These are phyloP conservation scores for Xerophyta viscosa DNA, from an alignment of 106 monocot species.

Conservation along the genomic window DNA sequence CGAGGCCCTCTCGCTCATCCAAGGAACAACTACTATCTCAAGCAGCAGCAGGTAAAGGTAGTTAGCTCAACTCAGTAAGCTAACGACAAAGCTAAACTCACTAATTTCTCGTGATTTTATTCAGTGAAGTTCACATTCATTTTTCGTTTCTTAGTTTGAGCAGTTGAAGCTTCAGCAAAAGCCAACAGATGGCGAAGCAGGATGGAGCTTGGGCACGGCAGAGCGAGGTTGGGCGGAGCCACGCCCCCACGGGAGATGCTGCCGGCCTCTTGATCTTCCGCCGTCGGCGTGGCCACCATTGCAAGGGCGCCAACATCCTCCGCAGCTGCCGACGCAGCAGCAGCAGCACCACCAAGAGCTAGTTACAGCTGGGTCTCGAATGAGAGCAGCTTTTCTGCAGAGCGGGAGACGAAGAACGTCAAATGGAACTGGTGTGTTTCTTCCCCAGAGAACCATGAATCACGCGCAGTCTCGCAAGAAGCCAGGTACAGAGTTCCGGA, in stretches of 20 bases:
- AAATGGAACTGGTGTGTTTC: slow-evolving; percentile 33
- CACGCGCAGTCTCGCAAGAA: slow-evolving; percentile 19
- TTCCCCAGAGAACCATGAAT: slow-evolving; percentile 14
- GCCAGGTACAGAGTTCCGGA: too few species aligned
- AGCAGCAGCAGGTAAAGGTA: slow-evolving; percentile 17
- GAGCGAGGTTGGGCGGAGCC: too few species aligned
- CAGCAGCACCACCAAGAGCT: background rate
- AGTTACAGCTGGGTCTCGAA: slow-evolving; percentile 6
- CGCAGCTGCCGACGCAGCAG: slow-evolving; percentile 3
- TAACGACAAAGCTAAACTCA: background rate
- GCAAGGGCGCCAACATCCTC: slow-evolving; percentile 2
- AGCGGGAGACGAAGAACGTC: slow-evolving; percentile 12
- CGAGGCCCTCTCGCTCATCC: too few species aligned
- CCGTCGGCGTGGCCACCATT: slow-evolving; percentile 13
- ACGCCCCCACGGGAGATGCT: background rate
- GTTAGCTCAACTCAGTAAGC: background rate
- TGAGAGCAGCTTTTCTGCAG: slow-evolving; percentile 22
- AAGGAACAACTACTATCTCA: background rate
- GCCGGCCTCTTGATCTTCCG: background rate
- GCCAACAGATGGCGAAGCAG: slow-evolving; percentile 3
- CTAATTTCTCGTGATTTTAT: background rate
- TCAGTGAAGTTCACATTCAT: too few species aligned
- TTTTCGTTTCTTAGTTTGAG: too few species aligned
- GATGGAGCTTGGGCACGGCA: slow-evolving; percentile 6
- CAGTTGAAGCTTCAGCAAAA: slow-evolving; percentile 21